A percentile compares a stretch with the other conserved stretches of the same genome.
These are phyloP conservation scores for Canavalia gladiata DNA, from an alignment of 306 rosid species.

Conservation along the genomic window DNA sequence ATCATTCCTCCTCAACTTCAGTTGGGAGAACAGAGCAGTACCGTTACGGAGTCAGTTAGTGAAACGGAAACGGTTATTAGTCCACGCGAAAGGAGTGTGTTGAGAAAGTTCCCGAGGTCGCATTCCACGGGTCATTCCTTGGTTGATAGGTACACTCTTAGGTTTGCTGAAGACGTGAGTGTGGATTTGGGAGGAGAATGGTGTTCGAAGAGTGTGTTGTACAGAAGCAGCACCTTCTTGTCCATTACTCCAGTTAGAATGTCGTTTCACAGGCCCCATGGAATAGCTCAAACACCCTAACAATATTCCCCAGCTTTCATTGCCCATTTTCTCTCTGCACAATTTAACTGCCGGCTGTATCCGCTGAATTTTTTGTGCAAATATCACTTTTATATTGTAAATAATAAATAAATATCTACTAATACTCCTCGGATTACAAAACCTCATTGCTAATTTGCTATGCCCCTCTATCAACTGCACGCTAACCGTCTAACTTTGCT, in stretches of 20 bases:
- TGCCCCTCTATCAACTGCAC: too few species aligned
- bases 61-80: not conserved
- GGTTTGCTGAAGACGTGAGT: slow-evolving; percentile 55
- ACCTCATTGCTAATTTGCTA: too few species aligned
- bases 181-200: slow-evolving; percentile 38
- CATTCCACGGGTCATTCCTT: slow-evolving; percentile 69
- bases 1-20: not conserved
- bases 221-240: too few species aligned
- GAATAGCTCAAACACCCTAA: not conserved
- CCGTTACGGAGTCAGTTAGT: not conserved
- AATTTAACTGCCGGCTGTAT: not conserved
- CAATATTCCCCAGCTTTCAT: not conserved
- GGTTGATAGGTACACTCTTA: slow-evolving; percentile 53
- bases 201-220: slow-evolving; percentile 38
- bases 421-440: too few species aligned
- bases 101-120: slow-evolving; percentile 45
- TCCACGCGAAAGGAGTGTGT: not conserved
- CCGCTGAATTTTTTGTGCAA: not conserved
- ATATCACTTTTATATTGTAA: not conserved
- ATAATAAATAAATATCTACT: too few species aligned
- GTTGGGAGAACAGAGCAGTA: not conserved
- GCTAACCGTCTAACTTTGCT: too few species aligned
- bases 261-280: not conserved
- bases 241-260: slow-evolving; percentile 2
- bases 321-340: not conserved